A percentile compares a stretch with the other conserved stretches of the same genome.
Conservation (phyloP, 2,329 filamentous ascomycete species). For the Phialophora macrospora region DNA sequence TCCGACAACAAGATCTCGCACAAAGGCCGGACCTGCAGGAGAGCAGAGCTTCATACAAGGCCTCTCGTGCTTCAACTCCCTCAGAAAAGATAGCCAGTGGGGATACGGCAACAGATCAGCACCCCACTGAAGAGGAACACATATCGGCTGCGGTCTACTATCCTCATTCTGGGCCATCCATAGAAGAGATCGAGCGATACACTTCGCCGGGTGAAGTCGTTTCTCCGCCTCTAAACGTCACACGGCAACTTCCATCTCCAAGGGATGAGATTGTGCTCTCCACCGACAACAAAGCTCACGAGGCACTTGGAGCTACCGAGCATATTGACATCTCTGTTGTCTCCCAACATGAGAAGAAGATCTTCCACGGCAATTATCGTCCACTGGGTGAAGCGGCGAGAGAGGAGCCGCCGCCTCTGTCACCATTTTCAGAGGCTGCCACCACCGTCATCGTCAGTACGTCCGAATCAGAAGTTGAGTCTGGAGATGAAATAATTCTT, state of each 20-base stretch:
- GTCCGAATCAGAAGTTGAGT: slow-evolving; percentile 53
- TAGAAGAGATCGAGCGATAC: slow-evolving; percentile 46
- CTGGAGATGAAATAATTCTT: slow-evolving; percentile 52
- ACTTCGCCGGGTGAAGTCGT: slow-evolving; percentile 32
- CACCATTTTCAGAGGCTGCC: slow-evolving; percentile 30
- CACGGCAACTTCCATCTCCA: slow-evolving; percentile 6
- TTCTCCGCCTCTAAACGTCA: slow-evolving; percentile 20
- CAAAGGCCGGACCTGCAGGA: slow-evolving; percentile 51
- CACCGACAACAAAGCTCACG: slow-evolving; percentile 15
- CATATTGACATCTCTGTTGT: slow-evolving; percentile 68
- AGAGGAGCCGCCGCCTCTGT: slow-evolving; percentile 28
- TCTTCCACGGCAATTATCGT: slow-evolving; percentile 61
- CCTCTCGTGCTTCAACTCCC: slow-evolving; percentile 1
- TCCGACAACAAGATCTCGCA: slow-evolving; percentile 41
- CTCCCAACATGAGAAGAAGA: slow-evolving; percentile 64
- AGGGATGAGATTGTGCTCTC: slow-evolving; percentile 24
- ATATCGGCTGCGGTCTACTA: slow-evolving; percentile 69
- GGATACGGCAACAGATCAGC: slow-evolving; percentile 9
- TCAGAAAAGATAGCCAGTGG: not conserved
- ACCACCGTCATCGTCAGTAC: slow-evolving; percentile 40
- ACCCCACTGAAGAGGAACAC: slow-evolving; percentile 58
- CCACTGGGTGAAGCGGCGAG: slow-evolving; percentile 30
- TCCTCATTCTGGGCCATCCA: slow-evolving; percentile 61
- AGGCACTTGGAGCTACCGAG: slow-evolving; percentile 25
- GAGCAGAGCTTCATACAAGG: slow-evolving; percentile 37